Conservation (phyloP, 495 filamentous ascomycete species). For the Sphaerosporella brunnea region DNA sequence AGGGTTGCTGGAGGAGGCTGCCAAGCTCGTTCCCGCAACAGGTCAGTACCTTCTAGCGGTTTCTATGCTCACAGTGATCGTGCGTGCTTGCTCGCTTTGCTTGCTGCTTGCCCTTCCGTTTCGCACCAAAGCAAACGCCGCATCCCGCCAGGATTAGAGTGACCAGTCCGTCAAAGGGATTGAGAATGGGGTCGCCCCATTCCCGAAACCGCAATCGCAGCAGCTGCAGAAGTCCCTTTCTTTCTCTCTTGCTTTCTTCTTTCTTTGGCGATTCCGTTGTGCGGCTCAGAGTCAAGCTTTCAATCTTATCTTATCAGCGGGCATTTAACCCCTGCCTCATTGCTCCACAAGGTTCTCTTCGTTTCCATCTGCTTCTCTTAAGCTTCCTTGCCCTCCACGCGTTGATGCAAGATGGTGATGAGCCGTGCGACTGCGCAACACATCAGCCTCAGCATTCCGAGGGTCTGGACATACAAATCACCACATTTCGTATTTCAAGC, state of each 20-base stretch:
- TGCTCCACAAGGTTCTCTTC: background rate
- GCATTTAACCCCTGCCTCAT: background rate
- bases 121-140: background rate
- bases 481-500: too few species aligned
- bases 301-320: background rate
- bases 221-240: background rate
- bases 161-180: background rate
- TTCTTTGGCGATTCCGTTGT: background rate
- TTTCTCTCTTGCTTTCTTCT: background rate
- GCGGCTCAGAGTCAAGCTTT: background rate
- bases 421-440: too few species aligned
- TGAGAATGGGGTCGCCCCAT: background rate
- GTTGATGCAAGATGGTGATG: too few species aligned
- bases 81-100: background rate
- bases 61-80: background rate
- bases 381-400: too few species aligned
- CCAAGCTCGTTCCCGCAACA: conserved; percentile 4
- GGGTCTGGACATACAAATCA: too few species aligned
- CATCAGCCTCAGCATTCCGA: too few species aligned
- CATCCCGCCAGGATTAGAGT: background rate
- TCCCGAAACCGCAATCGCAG: background rate
- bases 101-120: background rate
- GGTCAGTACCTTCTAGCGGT: conserved; percentile 10
- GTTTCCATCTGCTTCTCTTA: background rate
- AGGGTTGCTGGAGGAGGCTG: background rate